Evolutionary conservation across 306 rosid species (phyloP).

Genomic region (Sphenostylis stenocarpa): DNA sequence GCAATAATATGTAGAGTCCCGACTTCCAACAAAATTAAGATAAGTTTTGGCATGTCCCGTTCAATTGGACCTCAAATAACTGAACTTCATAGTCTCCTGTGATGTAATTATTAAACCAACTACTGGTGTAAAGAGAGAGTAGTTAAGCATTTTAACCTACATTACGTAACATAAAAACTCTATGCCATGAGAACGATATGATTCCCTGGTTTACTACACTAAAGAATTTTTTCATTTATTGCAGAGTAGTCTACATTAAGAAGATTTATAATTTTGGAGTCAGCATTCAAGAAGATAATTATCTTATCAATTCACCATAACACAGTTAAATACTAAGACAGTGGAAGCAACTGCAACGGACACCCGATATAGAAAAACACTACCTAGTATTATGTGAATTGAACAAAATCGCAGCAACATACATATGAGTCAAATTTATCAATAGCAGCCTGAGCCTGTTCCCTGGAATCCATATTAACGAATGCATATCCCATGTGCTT

Average conservation of each 20-base stretch:
- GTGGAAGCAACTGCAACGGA: conserved; percentile 23
- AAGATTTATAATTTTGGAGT: background rate
- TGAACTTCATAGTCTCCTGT: background rate
- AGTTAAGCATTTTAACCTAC: background rate
- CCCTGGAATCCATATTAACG: conserved; percentile 75
- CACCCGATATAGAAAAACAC: background rate
- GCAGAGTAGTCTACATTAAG: background rate
- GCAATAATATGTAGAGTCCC: conserved; percentile 4
- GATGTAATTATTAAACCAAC: background rate
- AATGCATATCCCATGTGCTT: conserved; percentile 73
- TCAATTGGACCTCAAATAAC: conserved; percentile 19
- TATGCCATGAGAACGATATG: background rate
- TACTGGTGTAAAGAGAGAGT: background rate
- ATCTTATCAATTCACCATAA: background rate
- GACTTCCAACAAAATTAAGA: background rate
- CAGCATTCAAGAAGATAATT: background rate
- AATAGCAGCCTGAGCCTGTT: conserved; percentile 71
- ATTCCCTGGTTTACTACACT: background rate
- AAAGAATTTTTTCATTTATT: background rate
- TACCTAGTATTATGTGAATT: no score
- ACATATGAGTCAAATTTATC: conserved; percentile 63
- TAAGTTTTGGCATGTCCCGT: background rate
- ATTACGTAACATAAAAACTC: background rate
- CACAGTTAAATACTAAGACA: background rate
- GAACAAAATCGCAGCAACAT: conserved; percentile 30